Conservation (phyloP, 2,329 filamentous ascomycete species). For the Colletotrichum sojae region DNA sequence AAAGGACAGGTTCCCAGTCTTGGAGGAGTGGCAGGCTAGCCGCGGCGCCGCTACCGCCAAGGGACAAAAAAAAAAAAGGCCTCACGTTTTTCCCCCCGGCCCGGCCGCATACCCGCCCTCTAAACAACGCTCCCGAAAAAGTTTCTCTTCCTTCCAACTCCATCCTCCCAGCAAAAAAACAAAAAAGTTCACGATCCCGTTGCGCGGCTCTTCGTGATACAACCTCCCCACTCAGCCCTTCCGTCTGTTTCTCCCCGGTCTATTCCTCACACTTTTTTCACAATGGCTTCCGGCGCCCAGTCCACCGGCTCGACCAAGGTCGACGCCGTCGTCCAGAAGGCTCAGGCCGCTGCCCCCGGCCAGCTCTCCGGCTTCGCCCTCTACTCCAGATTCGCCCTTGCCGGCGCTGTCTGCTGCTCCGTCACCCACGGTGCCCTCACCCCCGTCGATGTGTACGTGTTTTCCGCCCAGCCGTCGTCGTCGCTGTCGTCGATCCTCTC, state of each 20-base stretch:
- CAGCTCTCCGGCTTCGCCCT: slow-evolving; percentile 73
- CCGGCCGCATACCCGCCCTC: slow-evolving; percentile 20
- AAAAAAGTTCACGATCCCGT: slow-evolving; percentile 40
- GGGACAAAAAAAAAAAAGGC: slow-evolving; percentile 34
- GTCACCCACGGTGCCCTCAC: slow-evolving; percentile 97
- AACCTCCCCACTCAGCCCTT: slow-evolving; percentile 53
- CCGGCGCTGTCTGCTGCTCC: slow-evolving; percentile 97
- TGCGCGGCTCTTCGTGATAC: slow-evolving; percentile 40
- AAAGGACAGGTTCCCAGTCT: slow-evolving; percentile 39
- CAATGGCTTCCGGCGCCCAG: slow-evolving; percentile 59
- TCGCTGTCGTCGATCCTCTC: neutral
- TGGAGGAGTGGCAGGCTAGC: slow-evolving; percentile 23
- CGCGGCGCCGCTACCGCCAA: slow-evolving; percentile 23
- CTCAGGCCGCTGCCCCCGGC: slow-evolving; percentile 56
- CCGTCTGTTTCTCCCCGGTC: slow-evolving; percentile 44
- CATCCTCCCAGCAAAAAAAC: neutral
- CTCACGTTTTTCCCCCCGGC: slow-evolving; percentile 39
- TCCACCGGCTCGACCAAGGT: slow-evolving; percentile 60
- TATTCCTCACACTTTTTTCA: slow-evolving; percentile 44
- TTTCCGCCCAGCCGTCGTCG: neutral
- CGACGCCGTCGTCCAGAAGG: slow-evolving; percentile 60
- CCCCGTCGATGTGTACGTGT: slow-evolving; percentile 98
- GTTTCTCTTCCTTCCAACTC: slow-evolving; percentile 10
- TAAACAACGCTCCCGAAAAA: slow-evolving; percentile 26
- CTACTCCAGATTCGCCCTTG: slow-evolving; percentile 97